These are phyloP conservation scores for Globisporangium rhizosaccharum DNA, from an alignment of 352 stramenopile species.

Conservation along the genomic window DNA sequence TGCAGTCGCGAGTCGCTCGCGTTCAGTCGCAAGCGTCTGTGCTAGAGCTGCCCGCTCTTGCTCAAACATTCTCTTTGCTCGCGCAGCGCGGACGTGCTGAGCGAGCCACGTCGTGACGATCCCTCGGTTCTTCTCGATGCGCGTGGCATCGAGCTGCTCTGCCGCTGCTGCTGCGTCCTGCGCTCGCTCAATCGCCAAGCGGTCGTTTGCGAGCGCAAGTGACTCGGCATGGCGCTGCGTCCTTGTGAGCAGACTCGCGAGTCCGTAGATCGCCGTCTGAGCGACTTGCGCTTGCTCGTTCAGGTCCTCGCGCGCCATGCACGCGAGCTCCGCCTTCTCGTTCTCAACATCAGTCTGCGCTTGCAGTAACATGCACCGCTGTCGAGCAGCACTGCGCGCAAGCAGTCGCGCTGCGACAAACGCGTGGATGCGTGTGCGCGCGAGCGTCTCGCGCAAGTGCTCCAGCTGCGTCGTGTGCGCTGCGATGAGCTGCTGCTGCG, in stretches of 20 bases:
- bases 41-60: background rate
- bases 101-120: constrained; percentile 33
- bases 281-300: constrained; percentile 18
- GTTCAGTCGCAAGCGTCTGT: constrained; percentile 2
- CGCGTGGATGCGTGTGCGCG: constrained; percentile 28
- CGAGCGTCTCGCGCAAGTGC: constrained; percentile 13
- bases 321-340: constrained; percentile 32
- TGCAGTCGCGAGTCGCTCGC: background rate
- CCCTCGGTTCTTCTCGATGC: constrained; percentile 23
- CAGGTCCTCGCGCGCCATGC: constrained; percentile 34
- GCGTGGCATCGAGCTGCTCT: constrained; percentile 7
- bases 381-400: constrained; percentile 8
- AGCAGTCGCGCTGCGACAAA: constrained; percentile 26
- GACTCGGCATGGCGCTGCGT: constrained; percentile 17
- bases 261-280: constrained; percentile 2
- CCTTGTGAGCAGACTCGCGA: constrained; percentile 19
- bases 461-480: constrained; percentile 13
- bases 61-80: background rate
- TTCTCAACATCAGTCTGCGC: constrained; percentile 15
- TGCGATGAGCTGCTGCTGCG: constrained; percentile 12
- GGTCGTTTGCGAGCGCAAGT: constrained; percentile 14
- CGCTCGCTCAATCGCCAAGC: constrained; percentile 20
- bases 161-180: constrained; percentile 9
- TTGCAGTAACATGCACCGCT: constrained; percentile 11
- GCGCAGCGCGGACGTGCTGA: constrained; percentile 13